Base-by-base conservation (phyloP, 2,329 filamentous ascomycete species). In the Alternaria hordeiaustralica region DNA sequence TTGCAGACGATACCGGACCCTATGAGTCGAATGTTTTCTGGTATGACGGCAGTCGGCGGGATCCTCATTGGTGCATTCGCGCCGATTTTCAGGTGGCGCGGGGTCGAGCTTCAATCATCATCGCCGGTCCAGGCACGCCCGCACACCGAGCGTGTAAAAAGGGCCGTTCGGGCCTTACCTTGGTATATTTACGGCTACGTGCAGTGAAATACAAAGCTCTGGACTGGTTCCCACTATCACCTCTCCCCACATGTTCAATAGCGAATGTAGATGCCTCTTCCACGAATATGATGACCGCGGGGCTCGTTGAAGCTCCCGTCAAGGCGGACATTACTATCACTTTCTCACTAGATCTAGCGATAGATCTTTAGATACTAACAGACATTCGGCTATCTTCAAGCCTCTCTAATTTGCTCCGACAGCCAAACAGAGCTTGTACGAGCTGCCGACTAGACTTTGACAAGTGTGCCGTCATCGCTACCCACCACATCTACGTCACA, bases 21-120 rank as follows among this genome's bases (percentile, higher is more conserved):
- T 70, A 75, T 75, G 75, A 77, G 73, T 78, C 73, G 71, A 65
- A 62, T 60, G 67, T 63, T 61, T 47, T 55, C 36, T 64, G 59
- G 57, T 56, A 60, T 67, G 61, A 65, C 58, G 63, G 63, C 71
- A 73, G 58, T 71, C 73, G 72, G 71, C 61, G 58, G 47, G 51
- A 47, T 53, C 61, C 50, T 73, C 63, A 78, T 78, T 76, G 73
- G 75, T 33, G 67, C 50, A 36, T 28, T 54, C 26, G 18, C 26
- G 57, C 61, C 43, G 51, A 51, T 69, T 68, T 60, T 66, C 21
- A 63, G 25, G 18, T 58, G 54, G 55, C 45, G 58, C 53, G 58
- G 59, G 44, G 61, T 61, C 45, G 50, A 12, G 47, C 30, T 23
- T 61, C 58, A 54, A 46, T 58, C 57, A 55, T 47, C 58, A 51